Percentiles rank a stretch among this genome's conserved stretches.
phyloP scores from a whole-genome alignment of 1,284 basidiomycete species.

The Mrakiaceae sp. region DNA sequence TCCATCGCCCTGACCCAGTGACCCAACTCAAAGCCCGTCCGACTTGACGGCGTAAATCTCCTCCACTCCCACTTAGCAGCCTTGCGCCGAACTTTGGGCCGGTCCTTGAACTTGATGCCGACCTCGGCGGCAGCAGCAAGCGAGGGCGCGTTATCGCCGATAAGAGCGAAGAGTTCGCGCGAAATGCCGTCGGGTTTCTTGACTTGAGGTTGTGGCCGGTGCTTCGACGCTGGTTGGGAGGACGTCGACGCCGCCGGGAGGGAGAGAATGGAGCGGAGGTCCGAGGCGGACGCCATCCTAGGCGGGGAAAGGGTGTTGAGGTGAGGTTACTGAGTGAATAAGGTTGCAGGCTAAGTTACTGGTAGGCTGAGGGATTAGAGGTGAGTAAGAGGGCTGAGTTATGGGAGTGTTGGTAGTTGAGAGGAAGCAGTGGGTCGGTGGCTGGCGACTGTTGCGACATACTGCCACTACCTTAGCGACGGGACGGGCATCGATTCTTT shows the following conservation, averaged over 20 bases:
- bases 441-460: too few species aligned
- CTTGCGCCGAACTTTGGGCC: constrained; percentile 43
- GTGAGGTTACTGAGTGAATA: neutral
- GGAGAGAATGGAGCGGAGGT: constrained; percentile 67
- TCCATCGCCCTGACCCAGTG: constrained; percentile 38
- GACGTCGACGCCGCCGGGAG: constrained; percentile 35
- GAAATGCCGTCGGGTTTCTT: constrained; percentile 61
- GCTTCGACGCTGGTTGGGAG: constrained; percentile 31
- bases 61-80: constrained; percentile 41
- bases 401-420: too few species aligned
- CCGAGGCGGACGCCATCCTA: constrained; percentile 45
- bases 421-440: too few species aligned
- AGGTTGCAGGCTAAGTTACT: too few species aligned
- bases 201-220: neutral
- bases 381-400: too few species aligned
- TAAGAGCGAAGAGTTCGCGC: constrained; percentile 82
- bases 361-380: too few species aligned
- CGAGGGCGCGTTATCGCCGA: constrained; percentile 80
- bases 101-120: constrained; percentile 76
- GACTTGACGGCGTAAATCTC: neutral
- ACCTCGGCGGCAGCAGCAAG: constrained; percentile 43
- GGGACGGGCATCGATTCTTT: too few species aligned
- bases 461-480: too few species aligned
- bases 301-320: neutral
- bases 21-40: neutral